Percentiles rank a stretch among this genome's conserved stretches.
Evolutionary conservation across 805 yeast species (phyloP).

Genomic region (Pichia nanzhaoensis): DNA sequence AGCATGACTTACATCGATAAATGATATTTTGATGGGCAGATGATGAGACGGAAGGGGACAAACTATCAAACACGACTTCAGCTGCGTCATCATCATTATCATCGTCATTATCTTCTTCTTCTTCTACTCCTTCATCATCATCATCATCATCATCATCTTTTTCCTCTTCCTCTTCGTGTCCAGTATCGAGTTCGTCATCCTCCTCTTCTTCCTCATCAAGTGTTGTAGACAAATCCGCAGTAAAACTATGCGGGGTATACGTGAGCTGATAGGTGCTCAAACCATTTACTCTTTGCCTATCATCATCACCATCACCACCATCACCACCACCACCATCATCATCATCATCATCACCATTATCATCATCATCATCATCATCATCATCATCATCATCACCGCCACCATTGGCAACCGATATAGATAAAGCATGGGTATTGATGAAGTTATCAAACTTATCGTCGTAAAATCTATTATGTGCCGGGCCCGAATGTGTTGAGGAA

Average conservation of each 20-base stretch:
- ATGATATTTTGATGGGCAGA: conserved; percentile 8
- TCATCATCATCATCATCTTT: background rate
- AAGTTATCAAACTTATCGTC: too few species aligned
- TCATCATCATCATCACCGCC: too few species aligned
- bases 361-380: background rate
- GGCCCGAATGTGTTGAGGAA: background rate
- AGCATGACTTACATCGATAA: conserved; percentile 29
- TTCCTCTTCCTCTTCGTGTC: background rate
- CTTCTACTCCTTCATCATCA: background rate
- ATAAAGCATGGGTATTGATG: too few species aligned
- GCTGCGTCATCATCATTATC: background rate
- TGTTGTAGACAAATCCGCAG: too few species aligned
- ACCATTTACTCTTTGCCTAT: background rate
- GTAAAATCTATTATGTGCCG: background rate
- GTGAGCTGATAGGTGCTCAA: background rate
- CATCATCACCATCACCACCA: background rate
- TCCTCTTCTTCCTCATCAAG: background rate
- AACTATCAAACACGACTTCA: background rate
- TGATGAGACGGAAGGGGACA: background rate
- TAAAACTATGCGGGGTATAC: too few species aligned
- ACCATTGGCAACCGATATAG: too few species aligned
- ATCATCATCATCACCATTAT: background rate
- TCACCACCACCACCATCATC: background rate
- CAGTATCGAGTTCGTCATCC: background rate
- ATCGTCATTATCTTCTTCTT: background rate